Conservation (phyloP, 331 rosid genomes). For the Acacia concinna region DNA sequence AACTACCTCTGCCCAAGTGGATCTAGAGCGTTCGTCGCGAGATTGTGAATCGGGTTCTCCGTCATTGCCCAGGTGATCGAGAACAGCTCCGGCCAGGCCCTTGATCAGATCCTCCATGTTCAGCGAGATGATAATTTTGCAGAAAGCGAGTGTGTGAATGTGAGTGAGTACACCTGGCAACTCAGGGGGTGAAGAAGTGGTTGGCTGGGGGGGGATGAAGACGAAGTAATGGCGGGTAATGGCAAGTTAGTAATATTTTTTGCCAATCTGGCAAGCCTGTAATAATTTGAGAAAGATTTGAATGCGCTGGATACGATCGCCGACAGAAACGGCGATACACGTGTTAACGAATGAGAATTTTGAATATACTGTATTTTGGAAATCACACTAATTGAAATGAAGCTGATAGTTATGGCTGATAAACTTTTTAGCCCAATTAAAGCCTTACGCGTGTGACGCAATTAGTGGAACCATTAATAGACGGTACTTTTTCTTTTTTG, state of each 20-base stretch:
- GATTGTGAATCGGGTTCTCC: conserved; percentile 36
- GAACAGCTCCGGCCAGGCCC: conserved; percentile 48
- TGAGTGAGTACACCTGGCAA: neutral
- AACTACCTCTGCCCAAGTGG: conserved; percentile 53
- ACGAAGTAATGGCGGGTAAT: neutral
- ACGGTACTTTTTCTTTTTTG: too few species aligned
- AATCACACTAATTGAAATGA: neutral
- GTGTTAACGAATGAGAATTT: neutral
- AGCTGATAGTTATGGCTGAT: neutral
- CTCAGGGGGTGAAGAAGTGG: neutral
- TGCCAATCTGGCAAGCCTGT: neutral
- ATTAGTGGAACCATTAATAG: neutral
- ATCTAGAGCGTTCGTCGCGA: conserved; percentile 54
- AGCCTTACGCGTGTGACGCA: neutral
- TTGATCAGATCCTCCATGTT: conserved; percentile 64
- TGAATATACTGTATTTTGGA: too few species aligned
- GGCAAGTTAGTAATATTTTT: neutral
- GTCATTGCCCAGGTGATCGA: conserved; percentile 37
- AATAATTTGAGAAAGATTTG: neutral
- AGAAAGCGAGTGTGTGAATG: neutral
- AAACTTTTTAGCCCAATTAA: neutral
- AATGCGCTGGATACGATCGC: neutral
- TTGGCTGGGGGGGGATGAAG: neutral
- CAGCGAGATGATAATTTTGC: neutral
- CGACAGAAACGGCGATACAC: neutral